Conservation (phyloP, 805 yeast species). For the Millerago galiae region DNA sequence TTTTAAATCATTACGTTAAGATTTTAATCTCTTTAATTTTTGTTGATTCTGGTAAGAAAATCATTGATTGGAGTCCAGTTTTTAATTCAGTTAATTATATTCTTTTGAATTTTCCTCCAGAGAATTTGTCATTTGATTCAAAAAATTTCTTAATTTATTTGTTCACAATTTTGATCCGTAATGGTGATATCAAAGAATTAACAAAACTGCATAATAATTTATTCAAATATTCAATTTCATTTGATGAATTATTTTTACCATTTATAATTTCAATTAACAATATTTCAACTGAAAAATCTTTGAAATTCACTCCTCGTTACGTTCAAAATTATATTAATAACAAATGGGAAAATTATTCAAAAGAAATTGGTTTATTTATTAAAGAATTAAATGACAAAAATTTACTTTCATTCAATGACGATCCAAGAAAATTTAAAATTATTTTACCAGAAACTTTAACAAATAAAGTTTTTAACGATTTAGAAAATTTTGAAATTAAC, state of each 20-base stretch:
- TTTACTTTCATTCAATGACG: constrained; percentile 13
- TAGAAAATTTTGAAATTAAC: constrained; percentile 2
- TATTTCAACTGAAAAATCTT: constrained; percentile 37
- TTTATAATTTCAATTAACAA: constrained; percentile 42
- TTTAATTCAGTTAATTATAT: constrained; percentile 18
- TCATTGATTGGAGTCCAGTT: constrained; percentile 42
- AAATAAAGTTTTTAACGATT: constrained; percentile 4
- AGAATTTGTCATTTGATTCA: constrained; percentile 1
- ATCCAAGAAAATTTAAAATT: constrained; percentile 9
- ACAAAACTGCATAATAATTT: constrained; percentile 40
- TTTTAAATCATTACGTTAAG: constrained; percentile 19
- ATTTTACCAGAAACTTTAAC: constrained; percentile 15
- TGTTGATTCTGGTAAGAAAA: constrained; percentile 66
- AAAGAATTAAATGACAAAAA: constrained; percentile 28
- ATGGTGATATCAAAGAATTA: constrained; percentile 41
- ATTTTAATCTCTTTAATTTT: constrained; percentile 45
- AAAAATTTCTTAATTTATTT: constrained; percentile 34
- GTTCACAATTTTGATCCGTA: constrained; percentile 46
- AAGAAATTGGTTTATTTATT: constrained; percentile 37
- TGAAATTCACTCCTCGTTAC: constrained; percentile 36
- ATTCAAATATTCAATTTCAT: constrained; percentile 33
- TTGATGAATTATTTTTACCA: constrained; percentile 33
- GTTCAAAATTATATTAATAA: constrained; percentile 43
- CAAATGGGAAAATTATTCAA: constrained; percentile 31
- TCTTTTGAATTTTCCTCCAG: constrained; percentile 1